These are phyloP conservation scores for Rhizomucor pusillus DNA, from an alignment of 371 early-diverging fungal species.

Conservation along the genomic window DNA sequence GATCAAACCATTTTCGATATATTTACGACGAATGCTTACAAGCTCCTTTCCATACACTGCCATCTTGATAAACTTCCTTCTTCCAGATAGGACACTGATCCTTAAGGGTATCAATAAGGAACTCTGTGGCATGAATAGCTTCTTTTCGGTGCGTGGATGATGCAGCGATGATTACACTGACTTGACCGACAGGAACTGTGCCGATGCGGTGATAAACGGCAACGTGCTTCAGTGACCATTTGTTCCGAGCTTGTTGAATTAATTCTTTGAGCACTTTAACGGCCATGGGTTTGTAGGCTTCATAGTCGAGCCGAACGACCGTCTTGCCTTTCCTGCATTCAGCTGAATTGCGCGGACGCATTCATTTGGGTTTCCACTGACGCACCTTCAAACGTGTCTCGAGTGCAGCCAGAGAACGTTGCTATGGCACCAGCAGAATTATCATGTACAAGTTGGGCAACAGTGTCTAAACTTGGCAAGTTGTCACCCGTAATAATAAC, in stretches of 20 bases:
- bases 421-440: conserved; percentile 79
- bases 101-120: conserved; percentile 84
- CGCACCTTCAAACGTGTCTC: conserved; percentile 77
- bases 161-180: conserved; percentile 77
- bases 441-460: conserved; percentile 57
- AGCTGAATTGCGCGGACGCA: background rate
- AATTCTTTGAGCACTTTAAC: conserved; percentile 56
- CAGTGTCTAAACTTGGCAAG: conserved; percentile 44
- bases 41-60: conserved; percentile 73
- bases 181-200: conserved; percentile 76
- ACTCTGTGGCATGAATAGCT: conserved; percentile 72
- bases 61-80: conserved; percentile 80
- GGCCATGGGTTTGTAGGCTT: conserved; percentile 84
- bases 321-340: conserved; percentile 42
- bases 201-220: conserved; percentile 79
- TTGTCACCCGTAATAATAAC: conserved; percentile 47
- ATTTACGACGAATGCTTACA: conserved; percentile 4
- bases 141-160: conserved; percentile 78
- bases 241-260: conserved; percentile 56
- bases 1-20: no score
- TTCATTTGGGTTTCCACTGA: background rate
- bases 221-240: conserved; percentile 66
- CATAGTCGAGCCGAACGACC: conserved; percentile 76
- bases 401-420: conserved; percentile 84
- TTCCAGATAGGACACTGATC: conserved; percentile 88